These are phyloP conservation scores for Fraxinus sp. DNA, from an alignment of 305 asterid species.

Conservation along the genomic window DNA sequence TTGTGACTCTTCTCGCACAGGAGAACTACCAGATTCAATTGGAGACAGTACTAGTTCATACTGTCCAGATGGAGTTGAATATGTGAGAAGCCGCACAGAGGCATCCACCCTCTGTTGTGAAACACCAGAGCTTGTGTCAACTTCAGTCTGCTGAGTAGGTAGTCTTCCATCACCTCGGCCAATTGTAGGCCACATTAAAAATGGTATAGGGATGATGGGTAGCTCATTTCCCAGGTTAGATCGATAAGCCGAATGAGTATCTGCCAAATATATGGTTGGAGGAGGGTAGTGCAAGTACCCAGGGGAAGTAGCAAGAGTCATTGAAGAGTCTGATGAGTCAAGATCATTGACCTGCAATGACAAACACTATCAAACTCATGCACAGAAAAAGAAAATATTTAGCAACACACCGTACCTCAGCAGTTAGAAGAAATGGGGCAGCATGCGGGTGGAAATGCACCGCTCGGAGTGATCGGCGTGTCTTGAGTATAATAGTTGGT, in stretches of 20 bases:
- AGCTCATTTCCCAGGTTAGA: constrained; percentile 61
- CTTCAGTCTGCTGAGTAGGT: constrained; percentile 44
- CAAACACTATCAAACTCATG: constrained; percentile 25
- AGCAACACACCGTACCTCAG: constrained; percentile 66
- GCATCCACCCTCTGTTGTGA: constrained; percentile 57
- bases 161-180: constrained; percentile 52
- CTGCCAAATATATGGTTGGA: constrained; percentile 82
- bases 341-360: constrained; percentile 82
- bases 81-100: constrained; percentile 78
- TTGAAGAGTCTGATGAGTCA: constrained; percentile 85
- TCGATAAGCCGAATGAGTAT: constrained; percentile 56
- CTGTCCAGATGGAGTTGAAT: constrained; percentile 88
- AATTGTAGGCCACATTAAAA: constrained; percentile 66
- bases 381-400: constrained; percentile 11
- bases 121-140: constrained; percentile 42
- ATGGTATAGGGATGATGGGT: constrained; percentile 71
- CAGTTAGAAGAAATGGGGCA: constrained; percentile 92
- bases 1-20: constrained; percentile 50
- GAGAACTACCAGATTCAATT: constrained; percentile 50
- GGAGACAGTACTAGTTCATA: constrained; percentile 82
- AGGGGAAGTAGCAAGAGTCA: constrained; percentile 77
- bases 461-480: constrained; percentile 94
- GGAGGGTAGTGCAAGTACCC: constrained; percentile 88
- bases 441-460: constrained; percentile 95
- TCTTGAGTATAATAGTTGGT: constrained; percentile 74